Evolutionary conservation across 2,329 filamentous ascomycete genomes (phyloP).

Genomic region (Botrytis paeoniae): DNA sequence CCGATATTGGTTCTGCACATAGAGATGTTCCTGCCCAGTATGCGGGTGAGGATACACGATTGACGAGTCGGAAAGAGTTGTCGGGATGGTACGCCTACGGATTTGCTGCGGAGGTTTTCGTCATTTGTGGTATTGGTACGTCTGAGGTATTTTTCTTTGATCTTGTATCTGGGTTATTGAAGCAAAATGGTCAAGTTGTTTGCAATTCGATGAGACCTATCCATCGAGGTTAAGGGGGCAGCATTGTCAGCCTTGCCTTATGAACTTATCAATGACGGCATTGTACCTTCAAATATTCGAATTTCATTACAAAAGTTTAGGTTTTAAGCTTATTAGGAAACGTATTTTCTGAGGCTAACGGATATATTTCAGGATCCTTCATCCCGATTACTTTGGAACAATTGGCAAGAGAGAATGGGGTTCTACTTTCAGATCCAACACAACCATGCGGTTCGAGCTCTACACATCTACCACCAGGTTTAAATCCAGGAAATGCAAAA

Average conservation of each 20-base stretch:
- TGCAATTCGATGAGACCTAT: conserved; percentile 1
- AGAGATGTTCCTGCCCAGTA: conserved; percentile 51
- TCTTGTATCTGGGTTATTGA: neutral
- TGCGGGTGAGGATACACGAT: conserved; percentile 79
- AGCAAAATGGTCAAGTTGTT: neutral
- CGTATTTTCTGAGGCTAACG: conserved; percentile 22
- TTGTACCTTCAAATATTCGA: conserved; percentile 12
- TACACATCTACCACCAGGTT: conserved; percentile 25
- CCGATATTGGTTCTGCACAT: conserved; percentile 34
- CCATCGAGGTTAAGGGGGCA: neutral
- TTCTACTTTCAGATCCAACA: conserved; percentile 72
- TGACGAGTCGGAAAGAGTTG: conserved; percentile 83
- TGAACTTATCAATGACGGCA: conserved; percentile 9
- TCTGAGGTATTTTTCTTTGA: conserved; percentile 25
- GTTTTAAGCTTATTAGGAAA: conserved; percentile 3
- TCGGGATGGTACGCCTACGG: conserved; percentile 94
- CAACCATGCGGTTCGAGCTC: conserved; percentile 62
- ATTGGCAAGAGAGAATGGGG: conserved; percentile 86
- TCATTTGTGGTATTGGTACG: conserved; percentile 82
- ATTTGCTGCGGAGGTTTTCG: conserved; percentile 94
- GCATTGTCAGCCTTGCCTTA: neutral
- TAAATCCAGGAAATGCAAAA: conserved; percentile 29
- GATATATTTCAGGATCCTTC: conserved; percentile 66
- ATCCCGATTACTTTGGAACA: conserved; percentile 95
- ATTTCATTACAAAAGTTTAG: conserved; percentile 12